Evolutionary conservation across 495 filamentous ascomycete genomes (phyloP), one percentile per base, ranked within the genome.

Genomic region (Podospora didyma): DNA sequence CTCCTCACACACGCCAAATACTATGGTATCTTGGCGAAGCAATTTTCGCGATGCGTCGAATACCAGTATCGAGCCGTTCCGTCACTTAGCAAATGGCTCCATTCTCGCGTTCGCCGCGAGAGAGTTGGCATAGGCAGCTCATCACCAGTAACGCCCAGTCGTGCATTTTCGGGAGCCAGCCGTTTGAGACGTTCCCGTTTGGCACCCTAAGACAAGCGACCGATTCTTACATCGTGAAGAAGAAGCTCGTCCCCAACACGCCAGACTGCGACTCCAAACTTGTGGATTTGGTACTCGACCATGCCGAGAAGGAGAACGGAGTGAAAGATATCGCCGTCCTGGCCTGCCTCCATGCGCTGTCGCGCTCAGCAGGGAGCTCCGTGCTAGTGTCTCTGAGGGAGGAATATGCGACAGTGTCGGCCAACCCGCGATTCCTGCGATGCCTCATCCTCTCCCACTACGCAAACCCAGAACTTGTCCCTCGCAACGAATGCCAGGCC

Each of bases 331-430:
- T 61, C 11, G 58, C 48, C n/a, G 17, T 61, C 19, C 9, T 61
- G 45, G 48, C 58, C 23, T 56, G 53, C 23, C 53, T 61, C 17
- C 58, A 61, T 23, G 53, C 48, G 17, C 53, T 61, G 7, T 61
- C 58, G 22, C 49, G 12, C 31, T 24, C 37, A 3, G 53, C 54
- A 5, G 58, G 48, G 7, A 51, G 19, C 22, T 28, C 23, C 1
- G 2, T 53, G 41, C 48, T 61, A 7, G 39, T 53, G 3, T 34
- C 53, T 3, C 31, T 61, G 49, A 52, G 58, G 22, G 58, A 57
- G 16, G 54, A 61, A 49, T 53, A 42, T 26, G 11, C 23, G 5
- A 20, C 24, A 2, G 17, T 26, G 23, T 35, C 56, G 9, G 17
- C 16, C 19, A 19, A 52, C 48, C 47, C n/a, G 22, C 9, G 53